A percentile compares a stretch with the other conserved stretches of the same genome.
Conservation (phyloP, 768 basidiomycete genomes). For the Hygrocybe coccinea region DNA sequence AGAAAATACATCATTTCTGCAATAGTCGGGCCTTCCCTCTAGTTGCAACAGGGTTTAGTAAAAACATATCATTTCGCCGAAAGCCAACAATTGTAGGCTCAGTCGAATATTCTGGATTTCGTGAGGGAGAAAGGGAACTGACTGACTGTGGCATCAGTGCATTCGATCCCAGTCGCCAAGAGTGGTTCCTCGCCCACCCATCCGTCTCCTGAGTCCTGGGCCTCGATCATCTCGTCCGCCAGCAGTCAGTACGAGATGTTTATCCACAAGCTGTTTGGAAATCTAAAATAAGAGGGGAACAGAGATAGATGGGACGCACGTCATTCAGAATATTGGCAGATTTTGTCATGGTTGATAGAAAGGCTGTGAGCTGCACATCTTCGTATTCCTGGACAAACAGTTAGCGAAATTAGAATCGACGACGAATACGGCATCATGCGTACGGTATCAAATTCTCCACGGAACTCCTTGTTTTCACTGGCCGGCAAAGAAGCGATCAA, state of each 20-base stretch:
- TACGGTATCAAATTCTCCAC: constrained; percentile 86
- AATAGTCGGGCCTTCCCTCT: too few species aligned
- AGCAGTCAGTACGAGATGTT: constrained; percentile 59
- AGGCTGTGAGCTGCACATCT: constrained; percentile 89
- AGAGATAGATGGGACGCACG: constrained; percentile 44
- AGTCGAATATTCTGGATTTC: too few species aligned
- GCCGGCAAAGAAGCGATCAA: constrained; percentile 86
- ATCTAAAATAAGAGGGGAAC: constrained; percentile 5
- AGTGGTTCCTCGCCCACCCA: constrained; percentile 42
- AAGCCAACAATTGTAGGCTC: too few species aligned
- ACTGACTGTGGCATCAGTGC: constrained; percentile 23
- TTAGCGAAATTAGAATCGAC: neutral
- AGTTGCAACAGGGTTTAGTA: too few species aligned
- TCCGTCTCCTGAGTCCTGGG: constrained; percentile 46
- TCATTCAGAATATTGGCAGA: constrained; percentile 84
- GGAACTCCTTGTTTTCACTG: constrained; percentile 75
- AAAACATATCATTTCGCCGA: neutral
- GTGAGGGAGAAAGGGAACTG: neutral
- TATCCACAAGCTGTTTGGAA: constrained; percentile 64
- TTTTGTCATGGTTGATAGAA: constrained; percentile 84
- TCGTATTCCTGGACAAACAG: constrained; percentile 72
- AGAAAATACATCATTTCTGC: too few species aligned
- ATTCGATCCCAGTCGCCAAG: constrained; percentile 53
- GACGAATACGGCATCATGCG: constrained; percentile 17
- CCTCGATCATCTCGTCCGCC: constrained; percentile 50